Base-by-base conservation (phyloP, 202 grass and related monocot species). In the Carex sylvatica region DNA sequence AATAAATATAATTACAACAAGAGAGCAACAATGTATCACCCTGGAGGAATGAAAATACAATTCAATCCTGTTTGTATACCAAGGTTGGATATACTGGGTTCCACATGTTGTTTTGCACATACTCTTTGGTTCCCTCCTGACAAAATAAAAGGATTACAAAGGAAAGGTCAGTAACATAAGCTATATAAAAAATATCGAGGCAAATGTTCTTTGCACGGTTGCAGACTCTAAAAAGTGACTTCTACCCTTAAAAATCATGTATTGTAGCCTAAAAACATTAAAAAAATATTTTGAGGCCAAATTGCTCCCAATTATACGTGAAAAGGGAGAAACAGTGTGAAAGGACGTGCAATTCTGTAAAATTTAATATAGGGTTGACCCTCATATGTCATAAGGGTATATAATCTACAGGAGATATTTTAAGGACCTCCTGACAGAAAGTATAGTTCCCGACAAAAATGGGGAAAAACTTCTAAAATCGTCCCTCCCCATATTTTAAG, bases 21-120 rank as follows among this genome's bases (percentile, higher is more conserved):
- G 44, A 47, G 44, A 11, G 10, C 23, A 74, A 70, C 30, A 70
- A 44, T 18, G 14, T 47, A 74, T 74, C 70, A 53, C 79, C 23
- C 60, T 67, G 38, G 8, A 81, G 9, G 59, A 81, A 53, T 51
- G 46, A 28, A 30, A 31, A 46, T 46, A 47, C 13, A 18, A 13
- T 54, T 79, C 84, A 99, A 42, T 95, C 93, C 59, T 81, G 84
- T 86, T 89, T 99, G 84, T 99, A 99, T 52, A 99, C 90, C 84
- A 96, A 87, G 69, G 91, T 99, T 83, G 96, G 89, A 85, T 99
- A 99, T 8, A 71, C 81, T 72, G 93, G 96, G 85, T 80, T 90
- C 91, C 96, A 99, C 93, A 99, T 99, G 74, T 91, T 99, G 9
- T 83, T 90, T 85, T 93, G 81, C 53, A 96, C 89, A 81, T 93